Conservation (phyloP, 2,329 filamentous ascomycete species). For the Penicillium sp. region DNA sequence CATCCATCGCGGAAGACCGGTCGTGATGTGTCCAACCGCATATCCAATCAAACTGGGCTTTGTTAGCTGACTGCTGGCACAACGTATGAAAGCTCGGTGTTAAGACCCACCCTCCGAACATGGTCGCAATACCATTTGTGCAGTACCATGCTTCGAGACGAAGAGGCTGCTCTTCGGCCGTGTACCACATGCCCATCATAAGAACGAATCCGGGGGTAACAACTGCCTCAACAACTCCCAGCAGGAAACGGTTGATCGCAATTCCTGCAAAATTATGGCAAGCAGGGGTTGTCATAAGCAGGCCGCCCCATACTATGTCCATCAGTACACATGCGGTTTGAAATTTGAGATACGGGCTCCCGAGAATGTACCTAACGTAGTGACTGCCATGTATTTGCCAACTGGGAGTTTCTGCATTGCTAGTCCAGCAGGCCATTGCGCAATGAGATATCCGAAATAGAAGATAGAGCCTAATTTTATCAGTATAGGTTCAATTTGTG, state of each 20-base stretch:
- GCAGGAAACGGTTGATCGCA: slow-evolving; percentile 47
- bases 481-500: background rate
- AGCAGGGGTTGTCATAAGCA: slow-evolving; percentile 49
- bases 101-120: slow-evolving; percentile 55
- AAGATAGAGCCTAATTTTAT: slow-evolving; percentile 44
- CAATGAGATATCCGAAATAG: slow-evolving; percentile 52
- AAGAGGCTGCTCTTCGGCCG: slow-evolving; percentile 50
- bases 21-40: slow-evolving; percentile 60
- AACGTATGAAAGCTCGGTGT: background rate
- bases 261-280: slow-evolving; percentile 48
- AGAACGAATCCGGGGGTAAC: slow-evolving; percentile 55
- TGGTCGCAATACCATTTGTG: slow-evolving; percentile 61
- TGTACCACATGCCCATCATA: slow-evolving; percentile 56
- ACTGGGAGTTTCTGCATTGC: slow-evolving; percentile 49
- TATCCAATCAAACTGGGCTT: slow-evolving; percentile 52
- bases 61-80: background rate
- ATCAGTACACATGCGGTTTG: background rate
- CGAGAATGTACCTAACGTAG: slow-evolving; percentile 33
- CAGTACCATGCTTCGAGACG: slow-evolving; percentile 59
- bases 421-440: slow-evolving; percentile 48
- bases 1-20: slow-evolving; percentile 55
- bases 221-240: slow-evolving; percentile 51
- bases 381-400: slow-evolving; percentile 47
- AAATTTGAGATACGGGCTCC: no score
- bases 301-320: slow-evolving; percentile 41